These are phyloP conservation scores for Oryza officinalis DNA, from an alignment of 176 grass and related monocot genomes.

Conservation along the genomic window DNA sequence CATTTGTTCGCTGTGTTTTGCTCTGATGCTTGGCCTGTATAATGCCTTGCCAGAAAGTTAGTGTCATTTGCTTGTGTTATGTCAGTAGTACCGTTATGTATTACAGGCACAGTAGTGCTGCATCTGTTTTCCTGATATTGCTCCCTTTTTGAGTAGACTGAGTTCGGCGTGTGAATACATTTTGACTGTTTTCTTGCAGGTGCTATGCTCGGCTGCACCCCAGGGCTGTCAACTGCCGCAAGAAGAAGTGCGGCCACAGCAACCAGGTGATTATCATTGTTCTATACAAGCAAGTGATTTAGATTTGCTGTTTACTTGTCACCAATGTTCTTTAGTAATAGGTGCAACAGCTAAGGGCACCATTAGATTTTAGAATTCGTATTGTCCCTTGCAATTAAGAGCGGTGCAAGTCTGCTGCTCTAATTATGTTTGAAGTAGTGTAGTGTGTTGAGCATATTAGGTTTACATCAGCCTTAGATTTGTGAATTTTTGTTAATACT, in stretches of 20 bases:
- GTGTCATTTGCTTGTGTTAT: not conserved
- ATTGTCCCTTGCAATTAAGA: not conserved
- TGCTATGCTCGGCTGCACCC: conserved; percentile 90
- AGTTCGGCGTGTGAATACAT: not conserved
- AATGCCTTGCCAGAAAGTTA: not conserved
- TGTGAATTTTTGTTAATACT: not conserved
- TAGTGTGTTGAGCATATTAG: not conserved
- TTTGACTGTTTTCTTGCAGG: not conserved
- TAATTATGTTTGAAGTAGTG: not conserved
- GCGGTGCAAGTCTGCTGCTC: not conserved
- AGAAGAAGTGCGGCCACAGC: conserved; percentile 99
- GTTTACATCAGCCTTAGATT: not conserved
- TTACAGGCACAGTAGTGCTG: not conserved
- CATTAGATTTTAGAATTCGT: not conserved
- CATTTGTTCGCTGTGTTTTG: not conserved
- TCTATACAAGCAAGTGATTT: not conserved
- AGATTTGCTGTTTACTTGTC: not conserved
- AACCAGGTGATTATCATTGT: conserved; percentile 51
- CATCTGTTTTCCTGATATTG: not conserved
- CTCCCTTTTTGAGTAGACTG: not conserved
- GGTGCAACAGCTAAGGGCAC: too few species aligned
- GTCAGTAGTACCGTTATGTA: not conserved
- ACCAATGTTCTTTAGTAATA: not conserved
- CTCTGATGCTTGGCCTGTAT: not conserved
- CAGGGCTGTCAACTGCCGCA: conserved; percentile 94